phyloP scores from a whole-genome alignment of 768 basidiomycete species.

The Rhodotorula kratochvilovae region DNA sequence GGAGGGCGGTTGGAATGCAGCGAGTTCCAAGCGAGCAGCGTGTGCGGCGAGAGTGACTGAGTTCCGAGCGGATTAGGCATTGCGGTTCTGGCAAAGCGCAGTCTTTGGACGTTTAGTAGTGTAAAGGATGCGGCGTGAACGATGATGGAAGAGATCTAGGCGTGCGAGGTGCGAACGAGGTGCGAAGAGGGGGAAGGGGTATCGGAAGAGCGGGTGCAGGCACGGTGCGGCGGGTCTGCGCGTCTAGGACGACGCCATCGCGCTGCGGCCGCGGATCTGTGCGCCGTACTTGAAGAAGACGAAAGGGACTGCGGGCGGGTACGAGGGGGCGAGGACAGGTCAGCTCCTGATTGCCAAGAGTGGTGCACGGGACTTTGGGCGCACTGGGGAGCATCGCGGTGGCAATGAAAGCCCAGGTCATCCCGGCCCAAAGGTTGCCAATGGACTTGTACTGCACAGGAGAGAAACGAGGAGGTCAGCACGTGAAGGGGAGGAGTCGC shows the following conservation, averaged over 20 bases:
- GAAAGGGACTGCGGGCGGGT: slow-evolving; percentile 20
- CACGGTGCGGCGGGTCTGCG: background rate
- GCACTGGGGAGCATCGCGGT: slow-evolving; percentile 42
- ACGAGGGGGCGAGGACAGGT: background rate
- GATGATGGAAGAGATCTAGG: too few species aligned
- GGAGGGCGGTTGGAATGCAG: background rate
- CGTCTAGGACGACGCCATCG: slow-evolving; percentile 2
- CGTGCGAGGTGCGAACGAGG: too few species aligned
- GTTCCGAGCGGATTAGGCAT: too few species aligned
- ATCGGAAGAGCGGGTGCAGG: background rate
- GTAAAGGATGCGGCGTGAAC: too few species aligned
- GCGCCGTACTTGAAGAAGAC: slow-evolving; percentile 38
- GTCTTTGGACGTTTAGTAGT: too few species aligned
- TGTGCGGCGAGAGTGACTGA: too few species aligned
- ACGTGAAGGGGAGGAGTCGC: background rate
- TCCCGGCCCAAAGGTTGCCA: slow-evolving; percentile 19
- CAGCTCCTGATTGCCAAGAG: too few species aligned
- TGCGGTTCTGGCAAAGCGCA: too few species aligned
- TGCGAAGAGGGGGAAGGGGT: background rate
- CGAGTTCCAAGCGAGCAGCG: too few species aligned
- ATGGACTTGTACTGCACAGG: slow-evolving; percentile 3
- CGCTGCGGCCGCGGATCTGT: slow-evolving; percentile 29
- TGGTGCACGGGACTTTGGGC: too few species aligned
- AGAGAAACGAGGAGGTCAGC: too few species aligned
- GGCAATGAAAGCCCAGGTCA: slow-evolving; percentile 41